Evolutionary conservation across 192 early-diverging fungal genomes (phyloP).

Genomic region (Coemansia sp.): DNA sequence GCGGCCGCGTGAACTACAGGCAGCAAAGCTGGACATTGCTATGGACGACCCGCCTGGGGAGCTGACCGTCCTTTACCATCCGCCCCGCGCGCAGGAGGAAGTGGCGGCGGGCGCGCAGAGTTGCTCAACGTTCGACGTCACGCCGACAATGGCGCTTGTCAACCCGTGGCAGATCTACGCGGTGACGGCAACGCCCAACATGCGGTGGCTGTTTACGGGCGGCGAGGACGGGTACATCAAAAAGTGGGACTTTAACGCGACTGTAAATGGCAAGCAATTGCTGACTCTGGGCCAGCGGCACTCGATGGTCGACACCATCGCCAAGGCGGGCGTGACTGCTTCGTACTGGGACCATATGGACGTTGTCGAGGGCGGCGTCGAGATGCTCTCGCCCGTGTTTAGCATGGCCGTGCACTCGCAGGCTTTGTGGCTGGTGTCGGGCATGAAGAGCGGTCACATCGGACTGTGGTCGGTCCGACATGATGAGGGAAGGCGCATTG

Average conservation of each 20-base stretch:
- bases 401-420: conserved; percentile 93
- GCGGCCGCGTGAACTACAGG: background rate
- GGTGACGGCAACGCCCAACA: conserved; percentile 67
- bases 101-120: background rate
- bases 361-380: conserved; percentile 19
- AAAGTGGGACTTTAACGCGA: conserved; percentile 90
- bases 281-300: conserved; percentile 89
- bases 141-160: conserved; percentile 44
- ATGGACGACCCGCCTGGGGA: conserved; percentile 46
- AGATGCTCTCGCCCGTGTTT: conserved; percentile 89
- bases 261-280: conserved; percentile 78
- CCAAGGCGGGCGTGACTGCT: conserved; percentile 58
- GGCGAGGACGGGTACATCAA: conserved; percentile 95
- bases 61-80: conserved; percentile 21
- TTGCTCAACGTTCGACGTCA: conserved; percentile 27
- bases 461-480: conserved; percentile 89
- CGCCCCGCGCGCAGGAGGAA: conserved; percentile 2
- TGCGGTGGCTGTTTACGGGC: conserved; percentile 83
- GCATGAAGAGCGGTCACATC: conserved; percentile 78
- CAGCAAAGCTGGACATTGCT: conserved; percentile 31
- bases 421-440: conserved; percentile 82
- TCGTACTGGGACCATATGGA: conserved; percentile 58
- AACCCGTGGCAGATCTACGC: conserved; percentile 66
- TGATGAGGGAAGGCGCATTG: conserved; percentile 91
- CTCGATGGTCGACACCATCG: conserved; percentile 83